These are phyloP conservation scores for Samsoniella hepiali DNA, from an alignment of 2,329 filamentous ascomycete genomes.

Conservation along the genomic window DNA sequence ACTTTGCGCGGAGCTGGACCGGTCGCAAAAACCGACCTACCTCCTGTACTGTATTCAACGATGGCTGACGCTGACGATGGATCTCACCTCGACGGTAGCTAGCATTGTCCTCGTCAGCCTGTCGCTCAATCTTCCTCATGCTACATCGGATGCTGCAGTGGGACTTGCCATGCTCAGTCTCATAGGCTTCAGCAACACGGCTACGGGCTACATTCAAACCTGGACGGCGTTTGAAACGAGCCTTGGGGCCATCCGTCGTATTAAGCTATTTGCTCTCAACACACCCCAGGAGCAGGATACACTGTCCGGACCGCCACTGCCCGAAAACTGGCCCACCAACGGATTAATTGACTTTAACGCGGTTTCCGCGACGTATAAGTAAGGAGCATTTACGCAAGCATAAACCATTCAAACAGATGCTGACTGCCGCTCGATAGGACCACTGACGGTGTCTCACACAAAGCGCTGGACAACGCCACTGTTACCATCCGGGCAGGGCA, in stretches of 20 bases:
- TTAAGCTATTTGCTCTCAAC: background rate
- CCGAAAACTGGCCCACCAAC: background rate
- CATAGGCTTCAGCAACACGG: too few species aligned
- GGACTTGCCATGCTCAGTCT: too few species aligned
- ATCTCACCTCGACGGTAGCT: slow-evolving; percentile 36
- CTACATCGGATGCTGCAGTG: background rate
- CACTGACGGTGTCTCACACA: background rate
- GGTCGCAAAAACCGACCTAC: slow-evolving; percentile 26
- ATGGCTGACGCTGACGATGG: slow-evolving; percentile 44
- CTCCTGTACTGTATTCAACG: slow-evolving; percentile 43
- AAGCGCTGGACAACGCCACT: background rate
- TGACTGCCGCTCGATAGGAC: background rate
- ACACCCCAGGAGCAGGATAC: slow-evolving; percentile 3
- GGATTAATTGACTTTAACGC: slow-evolving; percentile 7
- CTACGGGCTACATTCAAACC: background rate
- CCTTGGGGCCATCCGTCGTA: too few species aligned
- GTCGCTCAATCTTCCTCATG: slow-evolving; percentile 22
- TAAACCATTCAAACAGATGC: too few species aligned
- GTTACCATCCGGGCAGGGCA: background rate
- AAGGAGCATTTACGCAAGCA: background rate
- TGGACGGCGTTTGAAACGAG: background rate
- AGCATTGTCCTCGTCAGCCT: slow-evolving; percentile 30
- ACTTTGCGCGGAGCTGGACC: slow-evolving; percentile 41
- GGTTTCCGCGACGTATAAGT: slow-evolving; percentile 15
- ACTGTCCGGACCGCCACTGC: background rate